Conservation (phyloP, 192 early-diverging fungal genomes). For the Coemansia erecta region DNA sequence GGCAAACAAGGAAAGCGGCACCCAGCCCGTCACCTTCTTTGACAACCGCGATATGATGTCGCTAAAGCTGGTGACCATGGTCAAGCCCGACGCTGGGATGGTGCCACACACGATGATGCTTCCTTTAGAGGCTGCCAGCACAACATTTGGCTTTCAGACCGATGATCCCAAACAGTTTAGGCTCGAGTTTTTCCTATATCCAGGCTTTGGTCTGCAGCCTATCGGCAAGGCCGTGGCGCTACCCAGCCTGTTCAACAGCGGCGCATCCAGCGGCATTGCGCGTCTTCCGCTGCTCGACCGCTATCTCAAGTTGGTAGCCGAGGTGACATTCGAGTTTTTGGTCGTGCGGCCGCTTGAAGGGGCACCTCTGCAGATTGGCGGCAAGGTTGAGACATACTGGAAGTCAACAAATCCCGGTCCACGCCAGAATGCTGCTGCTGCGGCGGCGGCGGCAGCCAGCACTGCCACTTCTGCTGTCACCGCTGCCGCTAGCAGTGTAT, state of each 20-base stretch:
- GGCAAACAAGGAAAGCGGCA: slow-evolving; percentile 50
- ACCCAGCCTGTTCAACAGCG: slow-evolving; percentile 60
- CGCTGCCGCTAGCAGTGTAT: not conserved
- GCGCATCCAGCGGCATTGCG: slow-evolving; percentile 27
- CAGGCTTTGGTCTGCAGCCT: slow-evolving; percentile 94
- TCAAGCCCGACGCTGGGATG: slow-evolving; percentile 83
- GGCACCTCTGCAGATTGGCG: slow-evolving; percentile 87
- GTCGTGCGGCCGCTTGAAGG: slow-evolving; percentile 87
- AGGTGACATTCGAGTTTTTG: slow-evolving; percentile 78
- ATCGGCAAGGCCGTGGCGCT: slow-evolving; percentile 86
- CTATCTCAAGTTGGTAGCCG: slow-evolving; percentile 88
- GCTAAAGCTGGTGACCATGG: slow-evolving; percentile 81
- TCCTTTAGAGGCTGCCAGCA: slow-evolving; percentile 68
- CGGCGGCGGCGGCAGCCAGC: not conserved
- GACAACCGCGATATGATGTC: slow-evolving; percentile 56
- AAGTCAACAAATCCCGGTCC: slow-evolving; percentile 82
- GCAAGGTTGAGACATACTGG: slow-evolving; percentile 98
- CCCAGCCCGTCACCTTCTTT: slow-evolving; percentile 36
- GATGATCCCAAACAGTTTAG: slow-evolving; percentile 71
- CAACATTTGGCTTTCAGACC: slow-evolving; percentile 82
- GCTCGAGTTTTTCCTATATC: slow-evolving; percentile 93
- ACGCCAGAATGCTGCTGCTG: slow-evolving; percentile 15
- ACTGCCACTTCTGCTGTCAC: no score
- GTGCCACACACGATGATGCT: slow-evolving; percentile 90
- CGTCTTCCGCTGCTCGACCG: slow-evolving; percentile 82